Conservation (phyloP, 768 basidiomycete species). For the Termitomyces sp. region DNA sequence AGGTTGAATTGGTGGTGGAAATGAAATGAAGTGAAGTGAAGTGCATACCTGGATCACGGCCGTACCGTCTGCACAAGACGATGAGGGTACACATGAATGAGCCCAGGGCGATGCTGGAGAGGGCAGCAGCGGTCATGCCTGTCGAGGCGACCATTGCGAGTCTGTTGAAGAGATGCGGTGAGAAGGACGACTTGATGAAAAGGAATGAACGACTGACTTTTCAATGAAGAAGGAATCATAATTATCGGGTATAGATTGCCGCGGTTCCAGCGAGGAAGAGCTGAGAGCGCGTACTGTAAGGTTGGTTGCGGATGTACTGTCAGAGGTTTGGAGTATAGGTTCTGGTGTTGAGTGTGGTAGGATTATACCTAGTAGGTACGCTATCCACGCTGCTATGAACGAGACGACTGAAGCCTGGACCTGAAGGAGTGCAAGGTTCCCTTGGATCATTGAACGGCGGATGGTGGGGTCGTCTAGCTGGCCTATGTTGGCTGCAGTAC, state of each 20-base stretch:
- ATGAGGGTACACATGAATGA: slow-evolving; percentile 90
- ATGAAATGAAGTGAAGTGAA: background rate
- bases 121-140: slow-evolving; percentile 74
- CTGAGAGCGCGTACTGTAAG: slow-evolving; percentile 1
- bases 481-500: slow-evolving; percentile 91
- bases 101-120: slow-evolving; percentile 76
- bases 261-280: slow-evolving; percentile 10
- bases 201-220: background rate
- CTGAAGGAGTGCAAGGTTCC: slow-evolving; percentile 84
- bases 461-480: slow-evolving; percentile 70
- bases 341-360: slow-evolving; percentile 34
- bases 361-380: slow-evolving; percentile 65
- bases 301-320: background rate
- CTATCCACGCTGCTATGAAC: slow-evolving; percentile 74
- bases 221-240: slow-evolving; percentile 6
- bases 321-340: background rate
- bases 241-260: slow-evolving; percentile 19
- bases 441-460: slow-evolving; percentile 63
- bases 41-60: slow-evolving; percentile 74
- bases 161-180: slow-evolving; percentile 30
- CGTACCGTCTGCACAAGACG: slow-evolving; percentile 66
- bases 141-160: slow-evolving; percentile 73
- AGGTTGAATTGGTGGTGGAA: background rate
- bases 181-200: background rate
- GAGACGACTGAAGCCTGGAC: slow-evolving; percentile 92